Evolutionary conservation across 2,329 filamentous ascomycete genomes (phyloP).

Genomic region (Colletotrichum camelliae): DNA sequence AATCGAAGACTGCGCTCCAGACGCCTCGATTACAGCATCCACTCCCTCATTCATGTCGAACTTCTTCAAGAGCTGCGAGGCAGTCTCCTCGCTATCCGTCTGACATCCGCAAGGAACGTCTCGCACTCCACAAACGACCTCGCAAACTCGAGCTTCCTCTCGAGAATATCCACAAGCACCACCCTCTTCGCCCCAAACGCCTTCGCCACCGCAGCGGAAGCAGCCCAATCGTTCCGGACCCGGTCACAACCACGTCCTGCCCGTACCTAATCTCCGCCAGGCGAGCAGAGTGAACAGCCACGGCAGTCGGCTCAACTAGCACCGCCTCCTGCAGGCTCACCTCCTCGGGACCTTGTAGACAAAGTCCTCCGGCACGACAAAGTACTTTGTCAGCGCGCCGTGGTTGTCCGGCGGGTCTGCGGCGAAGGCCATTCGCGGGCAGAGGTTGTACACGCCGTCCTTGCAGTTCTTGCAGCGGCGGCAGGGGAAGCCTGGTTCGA

Average conservation of each 20-base stretch:
- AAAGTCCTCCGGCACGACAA: slow-evolving; percentile 77
- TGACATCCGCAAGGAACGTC: not conserved
- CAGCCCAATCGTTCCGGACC: slow-evolving; percentile 8
- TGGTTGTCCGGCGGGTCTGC: slow-evolving; percentile 80
- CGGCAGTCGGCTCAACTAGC: slow-evolving; percentile 5
- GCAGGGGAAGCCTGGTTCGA: slow-evolving; percentile 84
- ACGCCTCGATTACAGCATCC: not conserved
- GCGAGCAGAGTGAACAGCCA: slow-evolving; percentile 3
- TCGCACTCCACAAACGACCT: not conserved
- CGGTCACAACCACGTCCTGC: not conserved
- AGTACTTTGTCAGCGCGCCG: slow-evolving; percentile 81
- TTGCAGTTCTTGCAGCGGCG: slow-evolving; percentile 75
- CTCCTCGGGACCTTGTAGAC: slow-evolving; percentile 76
- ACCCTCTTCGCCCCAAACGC: not conserved
- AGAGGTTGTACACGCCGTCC: slow-evolving; percentile 80
- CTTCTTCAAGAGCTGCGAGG: not conserved
- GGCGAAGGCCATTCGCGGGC: slow-evolving; percentile 79
- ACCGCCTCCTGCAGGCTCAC: slow-evolving; percentile 44
- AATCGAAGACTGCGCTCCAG: not conserved
- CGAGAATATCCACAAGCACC: slow-evolving; percentile 3
- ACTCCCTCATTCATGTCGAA: not conserved
- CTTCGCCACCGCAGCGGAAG: slow-evolving; percentile 1
- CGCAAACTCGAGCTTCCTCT: slow-evolving; percentile 4
- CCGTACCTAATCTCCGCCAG: slow-evolving; percentile 5
- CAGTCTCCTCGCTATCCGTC: not conserved